phyloP scores from a whole-genome alignment of 352 stramenopile species.

The Peronospora tabacina region DNA sequence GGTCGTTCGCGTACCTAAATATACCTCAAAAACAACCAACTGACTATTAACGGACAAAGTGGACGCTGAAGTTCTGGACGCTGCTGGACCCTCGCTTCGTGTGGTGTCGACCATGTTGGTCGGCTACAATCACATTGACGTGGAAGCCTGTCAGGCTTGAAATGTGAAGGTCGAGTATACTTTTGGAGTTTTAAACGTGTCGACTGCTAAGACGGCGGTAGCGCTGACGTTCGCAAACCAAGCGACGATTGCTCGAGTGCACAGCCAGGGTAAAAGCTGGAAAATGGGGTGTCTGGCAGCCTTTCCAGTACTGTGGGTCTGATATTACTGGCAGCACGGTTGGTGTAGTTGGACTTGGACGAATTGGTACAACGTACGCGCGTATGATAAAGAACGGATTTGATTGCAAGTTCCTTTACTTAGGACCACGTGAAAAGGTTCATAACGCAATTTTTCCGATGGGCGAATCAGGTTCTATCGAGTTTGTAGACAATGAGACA shows the following conservation, averaged over 20 bases:
- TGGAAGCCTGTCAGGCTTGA: conserved; percentile 55
- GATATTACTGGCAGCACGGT: conserved; percentile 68
- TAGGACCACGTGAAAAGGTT: conserved; percentile 56
- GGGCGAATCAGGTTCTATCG: conserved; percentile 27
- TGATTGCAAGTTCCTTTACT: conserved; percentile 79
- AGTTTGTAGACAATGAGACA: conserved; percentile 73
- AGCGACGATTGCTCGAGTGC: conserved; percentile 54
- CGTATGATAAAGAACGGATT: conserved; percentile 78
- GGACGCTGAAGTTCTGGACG: conserved; percentile 55
- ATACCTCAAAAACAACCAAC: too few relatives aligned
- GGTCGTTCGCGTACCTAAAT: too few relatives aligned
- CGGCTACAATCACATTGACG: conserved; percentile 88
- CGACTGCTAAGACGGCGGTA: conserved; percentile 67
- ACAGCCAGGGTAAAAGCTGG: conserved; percentile 65
- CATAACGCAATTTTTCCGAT: conserved; percentile 30
- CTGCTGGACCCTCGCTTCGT: conserved; percentile 44
- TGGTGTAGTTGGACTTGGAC: conserved; percentile 74
- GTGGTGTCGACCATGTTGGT: conserved; percentile 86
- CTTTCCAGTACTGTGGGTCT: conserved; percentile 71
- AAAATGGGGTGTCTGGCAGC: conserved; percentile 71
- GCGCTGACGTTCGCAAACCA: conserved; percentile 62
- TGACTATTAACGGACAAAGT: conserved; percentile 66
- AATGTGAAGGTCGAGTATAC: conserved; percentile 80
- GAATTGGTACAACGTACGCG: conserved; percentile 81
- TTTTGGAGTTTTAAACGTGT: conserved; percentile 75